A percentile compares a stretch with the other conserved stretches of the same genome.
These are phyloP conservation scores for Neofusicoccum sp. DNA, from an alignment of 2,329 filamentous ascomycete genomes.

Conservation along the genomic window DNA sequence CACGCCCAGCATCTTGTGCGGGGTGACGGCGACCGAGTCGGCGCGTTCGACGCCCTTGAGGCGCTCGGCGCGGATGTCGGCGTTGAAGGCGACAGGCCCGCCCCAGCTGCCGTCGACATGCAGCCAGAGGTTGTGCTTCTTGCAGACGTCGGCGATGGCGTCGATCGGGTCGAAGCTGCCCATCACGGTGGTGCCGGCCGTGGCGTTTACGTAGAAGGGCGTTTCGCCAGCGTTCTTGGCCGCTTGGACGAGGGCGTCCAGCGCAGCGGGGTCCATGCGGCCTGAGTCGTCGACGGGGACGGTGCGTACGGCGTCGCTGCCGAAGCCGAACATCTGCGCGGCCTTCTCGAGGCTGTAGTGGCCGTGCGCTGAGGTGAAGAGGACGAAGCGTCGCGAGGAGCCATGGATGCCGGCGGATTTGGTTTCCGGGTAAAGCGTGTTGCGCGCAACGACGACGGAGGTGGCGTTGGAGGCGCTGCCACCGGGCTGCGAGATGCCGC, in stretches of 20 bases:
- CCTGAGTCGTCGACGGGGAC: conserved; percentile 73
- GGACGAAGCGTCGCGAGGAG: conserved; percentile 61
- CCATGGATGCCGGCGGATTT: conserved; percentile 66
- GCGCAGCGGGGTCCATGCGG: conserved; percentile 64
- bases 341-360: conserved; percentile 96
- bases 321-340: conserved; percentile 85
- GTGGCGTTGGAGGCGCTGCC: conserved; percentile 83
- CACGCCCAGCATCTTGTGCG: conserved; percentile 95
- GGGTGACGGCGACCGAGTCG: conserved; percentile 82
- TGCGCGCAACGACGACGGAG: conserved; percentile 82
- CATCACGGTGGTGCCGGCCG: conserved; percentile 88
- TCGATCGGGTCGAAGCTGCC: conserved; percentile 83
- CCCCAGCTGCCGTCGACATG: conserved; percentile 95
- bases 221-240: conserved; percentile 68
- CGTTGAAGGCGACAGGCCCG: conserved; percentile 70
- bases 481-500: conserved; percentile 74
- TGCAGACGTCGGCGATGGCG: conserved; percentile 68
- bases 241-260: conserved; percentile 62
- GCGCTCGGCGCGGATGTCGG: conserved; percentile 59
- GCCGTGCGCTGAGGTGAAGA: conserved; percentile 87
- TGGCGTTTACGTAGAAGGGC: conserved; percentile 93
- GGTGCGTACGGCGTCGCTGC: conserved; percentile 67
- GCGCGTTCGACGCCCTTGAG: conserved; percentile 71
- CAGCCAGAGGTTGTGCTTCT: conserved; percentile 75
- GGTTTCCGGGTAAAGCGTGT: conserved; percentile 75